Evolutionary conservation across 2,329 filamentous ascomycete genomes (phyloP).

Genomic region (Rutstroemia sp.): DNA sequence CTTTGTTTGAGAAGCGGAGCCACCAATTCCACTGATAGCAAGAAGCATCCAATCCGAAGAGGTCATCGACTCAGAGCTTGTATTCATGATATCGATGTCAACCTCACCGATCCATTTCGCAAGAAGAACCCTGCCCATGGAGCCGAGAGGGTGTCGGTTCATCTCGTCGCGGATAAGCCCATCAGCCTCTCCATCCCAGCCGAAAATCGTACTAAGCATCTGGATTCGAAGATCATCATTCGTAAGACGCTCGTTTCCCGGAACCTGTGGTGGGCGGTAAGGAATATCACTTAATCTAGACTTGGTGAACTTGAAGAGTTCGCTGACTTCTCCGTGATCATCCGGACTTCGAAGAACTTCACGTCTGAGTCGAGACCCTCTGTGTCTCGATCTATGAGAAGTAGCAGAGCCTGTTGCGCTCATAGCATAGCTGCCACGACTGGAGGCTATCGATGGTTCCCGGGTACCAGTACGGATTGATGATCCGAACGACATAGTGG

Average conservation of each 20-base stretch:
- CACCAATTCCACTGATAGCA: constrained; percentile 80
- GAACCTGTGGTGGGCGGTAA: constrained; percentile 60
- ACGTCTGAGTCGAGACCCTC: constrained; percentile 63
- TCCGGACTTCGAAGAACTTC: constrained; percentile 75
- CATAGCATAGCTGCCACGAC: constrained; percentile 49
- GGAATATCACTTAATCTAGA: constrained; percentile 75
- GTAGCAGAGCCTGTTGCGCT: constrained; percentile 33
- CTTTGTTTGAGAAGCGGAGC: constrained; percentile 73
- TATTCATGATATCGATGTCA: constrained; percentile 71
- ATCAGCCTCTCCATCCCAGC: constrained; percentile 82
- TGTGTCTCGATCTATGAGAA: constrained; percentile 40
- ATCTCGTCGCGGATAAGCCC: constrained; percentile 81
- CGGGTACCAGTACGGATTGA: constrained; percentile 35
- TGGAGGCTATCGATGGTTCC: constrained; percentile 27
- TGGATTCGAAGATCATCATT: constrained; percentile 77
- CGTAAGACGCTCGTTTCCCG: constrained; percentile 53
- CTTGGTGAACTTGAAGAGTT: constrained; percentile 81
- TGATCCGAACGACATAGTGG: constrained; percentile 61
- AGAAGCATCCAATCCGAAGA: constrained; percentile 96
- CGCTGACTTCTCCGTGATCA: constrained; percentile 56
- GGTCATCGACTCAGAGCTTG: constrained; percentile 79
- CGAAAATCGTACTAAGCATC: constrained; percentile 92
- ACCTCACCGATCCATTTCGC: constrained; percentile 90
- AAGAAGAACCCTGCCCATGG: constrained; percentile 72
- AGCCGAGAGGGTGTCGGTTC: constrained; percentile 63